These are phyloP conservation scores for Aspergillus tanneri DNA, from an alignment of 2,329 filamentous ascomycete species.

Conservation along the genomic window DNA sequence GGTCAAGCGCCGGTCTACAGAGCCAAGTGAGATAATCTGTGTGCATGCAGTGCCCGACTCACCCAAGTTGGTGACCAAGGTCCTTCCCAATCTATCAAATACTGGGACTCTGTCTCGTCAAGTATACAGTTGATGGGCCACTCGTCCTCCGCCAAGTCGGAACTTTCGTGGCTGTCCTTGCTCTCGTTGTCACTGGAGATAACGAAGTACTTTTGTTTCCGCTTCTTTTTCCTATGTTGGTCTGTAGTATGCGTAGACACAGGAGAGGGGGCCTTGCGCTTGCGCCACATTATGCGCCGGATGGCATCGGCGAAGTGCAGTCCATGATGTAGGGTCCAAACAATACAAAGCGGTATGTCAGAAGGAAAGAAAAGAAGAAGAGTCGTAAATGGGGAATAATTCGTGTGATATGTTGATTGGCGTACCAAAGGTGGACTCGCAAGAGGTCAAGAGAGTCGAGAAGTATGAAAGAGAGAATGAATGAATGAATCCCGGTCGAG, in stretches of 20 bases:
- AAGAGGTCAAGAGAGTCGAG: constrained; percentile 9
- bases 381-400: background rate
- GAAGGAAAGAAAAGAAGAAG: constrained; percentile 2
- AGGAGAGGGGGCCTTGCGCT: constrained; percentile 21
- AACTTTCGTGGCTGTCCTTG: constrained; percentile 12
- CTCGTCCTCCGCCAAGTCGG: constrained; percentile 29
- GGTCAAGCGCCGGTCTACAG: background rate
- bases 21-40: background rate
- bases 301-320: constrained; percentile 13
- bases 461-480: constrained; percentile 7
- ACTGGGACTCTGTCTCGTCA: constrained; percentile 35
- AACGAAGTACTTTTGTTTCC: constrained; percentile 10
- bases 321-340: constrained; percentile 20
- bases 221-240: constrained; percentile 9
- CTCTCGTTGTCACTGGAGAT: constrained; percentile 17
- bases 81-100: constrained; percentile 42
- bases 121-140: constrained; percentile 39
- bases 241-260: constrained; percentile 15
- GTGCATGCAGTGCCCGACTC: constrained; percentile 19
- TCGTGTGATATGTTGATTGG: no score
- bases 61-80: constrained; percentile 41
- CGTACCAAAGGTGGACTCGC: no score
- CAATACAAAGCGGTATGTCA: background rate
- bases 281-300: constrained; percentile 28
- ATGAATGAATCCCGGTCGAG: constrained; percentile 15